Conservation (phyloP, 164 flowering plant genomes). For the Chloranthus sessilifolius region DNA sequence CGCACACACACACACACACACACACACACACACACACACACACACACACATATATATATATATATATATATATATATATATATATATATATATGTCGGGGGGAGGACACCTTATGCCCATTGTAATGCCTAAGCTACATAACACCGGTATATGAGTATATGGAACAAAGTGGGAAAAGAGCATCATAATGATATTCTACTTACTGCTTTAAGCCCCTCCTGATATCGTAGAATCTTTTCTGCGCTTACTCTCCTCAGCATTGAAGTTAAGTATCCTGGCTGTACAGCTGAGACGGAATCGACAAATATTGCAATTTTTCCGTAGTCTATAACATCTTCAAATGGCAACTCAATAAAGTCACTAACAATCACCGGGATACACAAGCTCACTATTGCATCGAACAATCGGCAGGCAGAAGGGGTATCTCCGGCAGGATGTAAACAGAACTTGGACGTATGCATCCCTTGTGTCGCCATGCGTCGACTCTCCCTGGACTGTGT, state of each 20-base stretch:
- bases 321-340: conserved; percentile 91
- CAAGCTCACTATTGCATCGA: conserved; percentile 96
- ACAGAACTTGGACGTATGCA: conserved; percentile 96
- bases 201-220: conserved; percentile 67
- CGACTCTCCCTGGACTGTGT: conserved; percentile 94
- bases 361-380: conserved; percentile 92
- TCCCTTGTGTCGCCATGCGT: conserved; percentile 85
- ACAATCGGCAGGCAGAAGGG: conserved; percentile 97
- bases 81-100: no score
- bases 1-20: no score
- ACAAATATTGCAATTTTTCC: conserved; percentile 82
- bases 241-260: conserved; percentile 46
- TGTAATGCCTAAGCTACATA: no score
- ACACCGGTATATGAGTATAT: no score
- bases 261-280: conserved; percentile 58
- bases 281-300: conserved; percentile 53
- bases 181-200: neutral
- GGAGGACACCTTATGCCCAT: no score
- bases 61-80: no score
- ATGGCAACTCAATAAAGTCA: conserved; percentile 86
- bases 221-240: conserved; percentile 59
- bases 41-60: no score
- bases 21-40: no score
- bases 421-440: conserved; percentile 99
- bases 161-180: neutral